phyloP scores from a whole-genome alignment of 2,329 filamentous ascomycete species.

The Trichoderma atrobrunneum region DNA sequence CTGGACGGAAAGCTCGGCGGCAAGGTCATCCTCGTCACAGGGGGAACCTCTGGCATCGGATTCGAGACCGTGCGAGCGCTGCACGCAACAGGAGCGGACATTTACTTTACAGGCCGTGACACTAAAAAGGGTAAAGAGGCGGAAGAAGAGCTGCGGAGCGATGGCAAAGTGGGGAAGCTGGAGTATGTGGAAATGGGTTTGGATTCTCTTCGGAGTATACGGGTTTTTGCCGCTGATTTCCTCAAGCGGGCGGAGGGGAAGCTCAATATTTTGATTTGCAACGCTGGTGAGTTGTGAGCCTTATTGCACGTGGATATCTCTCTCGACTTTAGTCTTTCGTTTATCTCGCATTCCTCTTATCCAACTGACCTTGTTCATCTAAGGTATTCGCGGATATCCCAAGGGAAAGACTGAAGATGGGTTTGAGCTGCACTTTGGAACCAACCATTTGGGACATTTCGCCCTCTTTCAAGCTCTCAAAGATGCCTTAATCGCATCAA shows the following conservation, averaged over 20 bases:
- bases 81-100: constrained; percentile 40
- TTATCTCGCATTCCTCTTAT: background rate
- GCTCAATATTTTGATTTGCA: constrained; percentile 39
- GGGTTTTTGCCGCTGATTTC: constrained; percentile 24
- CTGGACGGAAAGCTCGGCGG: constrained; percentile 30
- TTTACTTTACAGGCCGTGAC: constrained; percentile 44
- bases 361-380: background rate
- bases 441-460: constrained; percentile 48
- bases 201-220: constrained; percentile 33
- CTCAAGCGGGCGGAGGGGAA: constrained; percentile 18
- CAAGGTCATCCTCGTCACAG: constrained; percentile 43
- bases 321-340: too few species aligned
- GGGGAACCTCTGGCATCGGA: constrained; percentile 43
- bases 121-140: constrained; percentile 26
- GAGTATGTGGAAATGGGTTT: constrained; percentile 35
- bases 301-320: background rate
- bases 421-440: constrained; percentile 50
- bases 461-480: constrained; percentile 45
- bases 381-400: constrained; percentile 39
- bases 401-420: constrained; percentile 40
- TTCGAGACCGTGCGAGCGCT: constrained; percentile 44
- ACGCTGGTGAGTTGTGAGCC: constrained; percentile 34
- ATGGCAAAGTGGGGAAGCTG: constrained; percentile 26
- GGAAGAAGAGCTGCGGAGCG: constrained; percentile 26
- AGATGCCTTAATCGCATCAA: constrained; percentile 23